phyloP scores from a whole-genome alignment of 495 filamentous ascomycete genomes.

The Antarctomyces pellizariae region DNA sequence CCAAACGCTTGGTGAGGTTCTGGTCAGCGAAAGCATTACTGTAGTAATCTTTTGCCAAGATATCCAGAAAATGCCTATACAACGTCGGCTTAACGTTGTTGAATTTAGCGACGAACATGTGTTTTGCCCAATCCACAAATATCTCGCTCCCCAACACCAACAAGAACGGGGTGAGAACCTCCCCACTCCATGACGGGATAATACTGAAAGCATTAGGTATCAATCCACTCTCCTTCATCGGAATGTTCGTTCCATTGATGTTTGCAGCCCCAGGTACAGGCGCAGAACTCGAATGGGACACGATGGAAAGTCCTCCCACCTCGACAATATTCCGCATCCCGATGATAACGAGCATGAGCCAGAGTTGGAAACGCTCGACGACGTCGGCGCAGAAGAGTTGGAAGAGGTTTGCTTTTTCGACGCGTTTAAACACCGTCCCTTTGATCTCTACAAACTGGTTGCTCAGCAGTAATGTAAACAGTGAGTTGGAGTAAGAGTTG shows the following conservation, averaged over 20 bases:
- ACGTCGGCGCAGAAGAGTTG: slow-evolving; percentile 91
- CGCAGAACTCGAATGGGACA: slow-evolving; percentile 15
- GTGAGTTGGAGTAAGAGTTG: slow-evolving; percentile 92
- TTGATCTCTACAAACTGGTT: slow-evolving; percentile 99
- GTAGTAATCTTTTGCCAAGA: slow-evolving; percentile 93
- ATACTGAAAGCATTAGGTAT: slow-evolving; percentile 65
- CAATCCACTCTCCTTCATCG: slow-evolving; percentile 36
- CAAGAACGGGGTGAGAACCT: slow-evolving; percentile 76
- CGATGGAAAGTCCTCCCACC: slow-evolving; percentile 42
- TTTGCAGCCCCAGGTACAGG: slow-evolving; percentile 18
- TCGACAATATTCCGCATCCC: slow-evolving; percentile 89
- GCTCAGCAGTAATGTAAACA: slow-evolving; percentile 73
- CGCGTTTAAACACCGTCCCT: slow-evolving; percentile 87
- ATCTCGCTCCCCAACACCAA: slow-evolving; percentile 89
- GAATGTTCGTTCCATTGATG: slow-evolving; percentile 15
- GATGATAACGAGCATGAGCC: slow-evolving; percentile 92
- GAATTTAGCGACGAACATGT: slow-evolving; percentile 94
- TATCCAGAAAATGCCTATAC: slow-evolving; percentile 72
- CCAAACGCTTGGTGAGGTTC: slow-evolving; percentile 69
- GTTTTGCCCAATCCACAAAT: slow-evolving; percentile 93
- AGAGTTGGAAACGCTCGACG: slow-evolving; percentile 91
- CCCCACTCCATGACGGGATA: slow-evolving; percentile 66
- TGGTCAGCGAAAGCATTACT: slow-evolving; percentile 84
- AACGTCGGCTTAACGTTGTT: slow-evolving; percentile 84
- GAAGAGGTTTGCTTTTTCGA: slow-evolving; percentile 93